These are phyloP conservation scores for Colletotrichum siamense DNA, from an alignment of 2,329 filamentous ascomycete genomes.

Conservation along the genomic window DNA sequence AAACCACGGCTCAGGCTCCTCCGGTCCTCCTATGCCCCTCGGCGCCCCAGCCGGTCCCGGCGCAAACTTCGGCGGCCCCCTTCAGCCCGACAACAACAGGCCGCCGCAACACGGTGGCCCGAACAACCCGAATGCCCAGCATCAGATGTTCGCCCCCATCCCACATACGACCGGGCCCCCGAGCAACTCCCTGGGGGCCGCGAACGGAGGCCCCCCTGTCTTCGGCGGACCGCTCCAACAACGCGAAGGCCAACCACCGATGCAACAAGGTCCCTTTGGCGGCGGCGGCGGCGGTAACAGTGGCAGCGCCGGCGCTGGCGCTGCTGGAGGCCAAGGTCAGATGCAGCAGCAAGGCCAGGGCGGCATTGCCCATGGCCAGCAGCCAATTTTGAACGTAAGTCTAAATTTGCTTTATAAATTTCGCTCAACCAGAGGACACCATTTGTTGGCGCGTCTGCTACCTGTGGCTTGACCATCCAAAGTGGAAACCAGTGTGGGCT, in stretches of 20 bases:
- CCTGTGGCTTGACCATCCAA: constrained; percentile 17
- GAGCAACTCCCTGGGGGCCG: constrained; percentile 59
- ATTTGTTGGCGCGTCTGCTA: background rate
- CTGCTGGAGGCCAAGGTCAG: constrained; percentile 67
- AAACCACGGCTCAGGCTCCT: constrained; percentile 70
- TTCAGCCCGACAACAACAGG: constrained; percentile 58
- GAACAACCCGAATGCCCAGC: constrained; percentile 49
- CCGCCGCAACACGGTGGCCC: constrained; percentile 57
- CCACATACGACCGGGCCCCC: constrained; percentile 55
- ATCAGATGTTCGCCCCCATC: constrained; percentile 64
- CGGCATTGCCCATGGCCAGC: constrained; percentile 35
- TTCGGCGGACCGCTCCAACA: constrained; percentile 75
- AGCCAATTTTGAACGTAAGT: constrained; percentile 79
- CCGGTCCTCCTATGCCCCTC: constrained; percentile 57
- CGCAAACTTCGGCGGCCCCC: constrained; percentile 58
- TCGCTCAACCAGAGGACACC: background rate
- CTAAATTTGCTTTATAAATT: background rate
- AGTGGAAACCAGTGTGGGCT: constrained; percentile 22
- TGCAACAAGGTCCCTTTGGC: constrained; percentile 65
- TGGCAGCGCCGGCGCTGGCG: constrained; percentile 40
- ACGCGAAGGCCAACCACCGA: constrained; percentile 57
- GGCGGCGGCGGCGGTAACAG: constrained; percentile 15
- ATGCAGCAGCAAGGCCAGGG: constrained; percentile 57
- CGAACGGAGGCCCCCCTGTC: constrained; percentile 65
- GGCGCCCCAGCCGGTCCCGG: constrained; percentile 57